Evolutionary conservation across 2,329 filamentous ascomycete species (phyloP).

Genomic region (Cryphonectria nitschkei): DNA sequence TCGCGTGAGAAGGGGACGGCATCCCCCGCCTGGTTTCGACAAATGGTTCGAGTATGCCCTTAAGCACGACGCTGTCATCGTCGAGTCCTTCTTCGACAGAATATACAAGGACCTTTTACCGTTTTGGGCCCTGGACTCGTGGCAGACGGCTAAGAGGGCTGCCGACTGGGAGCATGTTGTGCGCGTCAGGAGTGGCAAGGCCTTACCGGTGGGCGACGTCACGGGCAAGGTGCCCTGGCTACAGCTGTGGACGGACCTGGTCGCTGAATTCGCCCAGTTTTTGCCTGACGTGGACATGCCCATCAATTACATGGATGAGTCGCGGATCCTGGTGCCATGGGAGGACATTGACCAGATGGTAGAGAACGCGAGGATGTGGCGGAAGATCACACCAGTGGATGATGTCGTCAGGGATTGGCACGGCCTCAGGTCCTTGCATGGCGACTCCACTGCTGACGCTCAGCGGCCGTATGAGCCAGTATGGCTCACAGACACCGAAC

Average conservation of each 20-base stretch:
- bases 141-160: conserved; percentile 39
- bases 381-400: conserved; percentile 47
- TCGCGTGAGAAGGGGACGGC: conserved; percentile 49
- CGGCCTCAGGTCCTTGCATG: conserved; percentile 44
- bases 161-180: conserved; percentile 51
- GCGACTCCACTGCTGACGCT: conserved; percentile 32
- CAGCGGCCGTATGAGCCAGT: conserved; percentile 45
- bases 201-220: conserved; percentile 44
- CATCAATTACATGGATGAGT: conserved; percentile 67
- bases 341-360: conserved; percentile 58
- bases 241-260: conserved; percentile 52
- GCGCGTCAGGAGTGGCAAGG: conserved; percentile 50
- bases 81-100: conserved; percentile 56
- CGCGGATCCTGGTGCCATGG: conserved; percentile 63
- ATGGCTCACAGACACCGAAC: conserved; percentile 51
- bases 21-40: conserved; percentile 54
- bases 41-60: conserved; percentile 51
- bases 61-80: conserved; percentile 46
- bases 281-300: conserved; percentile 70
- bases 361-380: conserved; percentile 48
- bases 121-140: conserved; percentile 57
- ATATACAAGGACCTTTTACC: conserved; percentile 57
- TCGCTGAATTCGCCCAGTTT: conserved; percentile 54
- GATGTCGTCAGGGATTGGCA: conserved; percentile 50
- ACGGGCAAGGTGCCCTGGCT: conserved; percentile 49